These are phyloP conservation scores for Aspergillus sojae DNA, from an alignment of 2,329 filamentous ascomycete genomes.

Conservation along the genomic window DNA sequence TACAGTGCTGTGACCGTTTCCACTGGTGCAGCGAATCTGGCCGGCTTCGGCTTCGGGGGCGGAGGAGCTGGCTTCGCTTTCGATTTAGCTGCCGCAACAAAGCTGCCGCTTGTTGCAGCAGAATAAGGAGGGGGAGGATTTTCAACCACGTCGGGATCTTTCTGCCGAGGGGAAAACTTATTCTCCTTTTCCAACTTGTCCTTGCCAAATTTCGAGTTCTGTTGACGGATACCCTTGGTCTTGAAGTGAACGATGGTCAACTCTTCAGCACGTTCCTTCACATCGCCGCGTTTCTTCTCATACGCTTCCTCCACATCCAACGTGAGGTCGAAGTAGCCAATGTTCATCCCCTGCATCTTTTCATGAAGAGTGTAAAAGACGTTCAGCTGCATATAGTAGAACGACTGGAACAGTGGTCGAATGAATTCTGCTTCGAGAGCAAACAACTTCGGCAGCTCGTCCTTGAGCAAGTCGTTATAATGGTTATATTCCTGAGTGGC, in stretches of 20 bases:
- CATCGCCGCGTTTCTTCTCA: conserved; percentile 81
- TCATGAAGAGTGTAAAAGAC: conserved; percentile 98
- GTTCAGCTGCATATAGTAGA: conserved; percentile 99
- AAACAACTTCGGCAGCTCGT: conserved; percentile 92
- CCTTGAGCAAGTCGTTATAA: conserved; percentile 96
- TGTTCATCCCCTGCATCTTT: conserved; percentile 95
- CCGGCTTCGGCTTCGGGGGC: conserved; percentile 82
- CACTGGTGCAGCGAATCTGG: conserved; percentile 67
- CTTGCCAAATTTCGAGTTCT: conserved; percentile 37
- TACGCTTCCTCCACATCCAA: conserved; percentile 92
- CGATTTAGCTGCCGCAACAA: conserved; percentile 65
- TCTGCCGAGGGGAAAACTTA: conserved; percentile 38
- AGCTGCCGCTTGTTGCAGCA: conserved; percentile 43
- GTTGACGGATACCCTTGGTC: conserved; percentile 67
- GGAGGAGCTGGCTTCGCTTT: conserved; percentile 69
- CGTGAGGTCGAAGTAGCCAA: conserved; percentile 94
- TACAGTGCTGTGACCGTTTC: conserved; percentile 91
- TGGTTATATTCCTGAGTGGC: conserved; percentile 96
- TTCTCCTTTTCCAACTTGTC: conserved; percentile 40
- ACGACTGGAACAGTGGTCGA: conserved; percentile 93
- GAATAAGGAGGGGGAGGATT: conserved; percentile 75
- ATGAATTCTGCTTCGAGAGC: conserved; percentile 90
- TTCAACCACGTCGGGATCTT: conserved; percentile 52
- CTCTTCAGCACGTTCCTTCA: conserved; percentile 83
- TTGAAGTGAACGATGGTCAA: conserved; percentile 90